A percentile compares a stretch with the other conserved stretches of the same genome.
Evolutionary conservation across 371 early-diverging fungal genomes (phyloP).

Genomic region (Apophysomyces ossiformis): DNA sequence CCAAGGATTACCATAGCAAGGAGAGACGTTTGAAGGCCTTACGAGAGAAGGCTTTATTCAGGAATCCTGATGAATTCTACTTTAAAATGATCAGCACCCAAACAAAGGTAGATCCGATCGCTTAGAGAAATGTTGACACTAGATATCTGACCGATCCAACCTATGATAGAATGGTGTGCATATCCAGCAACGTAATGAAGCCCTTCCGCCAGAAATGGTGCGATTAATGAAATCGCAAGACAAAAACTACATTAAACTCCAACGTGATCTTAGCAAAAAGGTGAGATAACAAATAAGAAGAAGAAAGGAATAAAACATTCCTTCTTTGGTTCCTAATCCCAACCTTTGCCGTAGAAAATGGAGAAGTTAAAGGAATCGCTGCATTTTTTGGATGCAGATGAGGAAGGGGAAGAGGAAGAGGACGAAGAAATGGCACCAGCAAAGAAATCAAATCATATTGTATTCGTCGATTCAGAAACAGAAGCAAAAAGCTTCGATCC

Average conservation of each 20-base stretch:
- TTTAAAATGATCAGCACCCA: conserved; percentile 91
- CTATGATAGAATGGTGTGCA: conserved; percentile 75
- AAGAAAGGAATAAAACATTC: background rate
- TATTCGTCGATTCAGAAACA: conserved; percentile 88
- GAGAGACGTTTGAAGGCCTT: conserved; percentile 83
- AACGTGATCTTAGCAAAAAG: conserved; percentile 80
- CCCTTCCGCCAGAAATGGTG: conserved; percentile 77
- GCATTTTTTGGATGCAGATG: conserved; percentile 66
- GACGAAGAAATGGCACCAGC: conserved; percentile 27
- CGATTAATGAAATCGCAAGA: conserved; percentile 93
- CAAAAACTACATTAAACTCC: conserved; percentile 81
- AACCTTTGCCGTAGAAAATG: conserved; percentile 59
- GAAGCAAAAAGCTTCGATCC: conserved; percentile 72
- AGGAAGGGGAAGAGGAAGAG: conserved; percentile 48
- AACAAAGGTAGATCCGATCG: conserved; percentile 57
- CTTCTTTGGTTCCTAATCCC: background rate
- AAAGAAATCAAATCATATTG: conserved; percentile 72
- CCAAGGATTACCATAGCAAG: conserved; percentile 88
- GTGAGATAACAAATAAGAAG: conserved; percentile 26
- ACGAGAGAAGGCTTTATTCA: conserved; percentile 81
- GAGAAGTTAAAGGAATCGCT: conserved; percentile 69
- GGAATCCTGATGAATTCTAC: conserved; percentile 98
- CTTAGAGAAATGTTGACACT: background rate
- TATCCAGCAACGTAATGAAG: conserved; percentile 72
- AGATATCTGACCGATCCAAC: background rate